Conservation (phyloP, 2,329 filamentous ascomycete species). For the Trichothecium roseum region DNA sequence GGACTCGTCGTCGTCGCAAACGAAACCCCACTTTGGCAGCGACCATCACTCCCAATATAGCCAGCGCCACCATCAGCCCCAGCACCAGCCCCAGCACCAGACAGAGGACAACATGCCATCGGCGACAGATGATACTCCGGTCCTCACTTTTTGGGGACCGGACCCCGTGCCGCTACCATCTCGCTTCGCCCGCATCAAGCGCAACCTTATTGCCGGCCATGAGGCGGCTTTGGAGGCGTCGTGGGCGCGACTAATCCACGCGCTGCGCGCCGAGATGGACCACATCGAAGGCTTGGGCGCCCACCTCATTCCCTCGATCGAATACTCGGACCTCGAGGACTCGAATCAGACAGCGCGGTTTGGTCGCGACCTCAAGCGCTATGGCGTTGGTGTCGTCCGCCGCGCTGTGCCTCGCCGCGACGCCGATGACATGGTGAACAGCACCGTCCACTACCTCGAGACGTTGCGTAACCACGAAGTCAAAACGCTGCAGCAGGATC, state of each 20-base stretch:
- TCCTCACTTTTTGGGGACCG: slow-evolving; percentile 46
- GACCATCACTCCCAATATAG: neutral
- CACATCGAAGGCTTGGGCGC: slow-evolving; percentile 40
- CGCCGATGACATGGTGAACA: slow-evolving; percentile 46
- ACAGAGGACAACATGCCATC: slow-evolving; percentile 4
- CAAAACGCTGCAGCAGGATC: slow-evolving; percentile 30
- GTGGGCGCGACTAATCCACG: slow-evolving; percentile 42
- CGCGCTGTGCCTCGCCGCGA: slow-evolving; percentile 49
- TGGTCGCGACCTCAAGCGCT: slow-evolving; percentile 44
- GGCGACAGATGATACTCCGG: slow-evolving; percentile 28
- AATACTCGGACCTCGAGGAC: slow-evolving; percentile 39
- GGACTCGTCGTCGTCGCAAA: neutral
- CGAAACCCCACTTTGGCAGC: slow-evolving; percentile 1
- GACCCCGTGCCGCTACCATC: slow-evolving; percentile 48
- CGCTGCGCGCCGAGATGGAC: slow-evolving; percentile 39
- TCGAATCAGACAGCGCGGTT: slow-evolving; percentile 42
- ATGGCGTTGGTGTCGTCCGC: slow-evolving; percentile 55
- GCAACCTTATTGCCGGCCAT: slow-evolving; percentile 40
- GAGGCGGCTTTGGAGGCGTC: slow-evolving; percentile 44
- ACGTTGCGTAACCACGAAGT: slow-evolving; percentile 13
- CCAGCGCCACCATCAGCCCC: neutral
- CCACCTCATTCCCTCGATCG: slow-evolving; percentile 44
- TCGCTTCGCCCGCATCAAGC: slow-evolving; percentile 47
- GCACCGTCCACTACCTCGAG: slow-evolving; percentile 44
- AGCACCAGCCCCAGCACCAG: neutral